Percentiles rank a stretch among this genome's conserved stretches.
phyloP scores from a whole-genome alignment of 192 early-diverging fungal species.

The Umbelopsis vinacea region DNA sequence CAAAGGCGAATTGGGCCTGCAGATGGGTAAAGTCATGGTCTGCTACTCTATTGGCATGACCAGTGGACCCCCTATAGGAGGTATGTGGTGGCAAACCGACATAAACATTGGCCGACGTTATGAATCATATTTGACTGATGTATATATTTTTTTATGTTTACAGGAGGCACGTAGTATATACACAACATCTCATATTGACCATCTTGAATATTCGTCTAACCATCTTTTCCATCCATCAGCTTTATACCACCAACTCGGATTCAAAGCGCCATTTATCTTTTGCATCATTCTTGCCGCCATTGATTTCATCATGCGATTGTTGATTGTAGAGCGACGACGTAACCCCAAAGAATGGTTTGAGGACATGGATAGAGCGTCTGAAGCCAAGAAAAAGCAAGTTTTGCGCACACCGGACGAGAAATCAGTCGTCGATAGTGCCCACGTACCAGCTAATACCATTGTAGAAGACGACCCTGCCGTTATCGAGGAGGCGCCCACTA shows the following conservation, averaged over 20 bases:
- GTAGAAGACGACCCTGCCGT: not conserved
- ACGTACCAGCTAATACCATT: not conserved
- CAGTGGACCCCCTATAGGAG: constrained; percentile 48
- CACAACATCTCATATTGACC: too few species aligned
- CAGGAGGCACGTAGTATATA: constrained; percentile 3
- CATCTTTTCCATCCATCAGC: constrained; percentile 22
- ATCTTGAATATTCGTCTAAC: not conserved
- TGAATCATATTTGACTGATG: too few species aligned
- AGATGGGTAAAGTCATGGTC: constrained; percentile 52
- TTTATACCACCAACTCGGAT: constrained; percentile 44
- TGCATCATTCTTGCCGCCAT: constrained; percentile 44
- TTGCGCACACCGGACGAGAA: constrained; percentile 19
- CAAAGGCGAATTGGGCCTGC: constrained; percentile 38
- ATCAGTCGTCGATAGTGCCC: not conserved
- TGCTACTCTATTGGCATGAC: constrained; percentile 49
- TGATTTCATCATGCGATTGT: constrained; percentile 44
- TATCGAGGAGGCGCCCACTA: not conserved
- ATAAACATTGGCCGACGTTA: not conserved
- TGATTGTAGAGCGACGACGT: constrained; percentile 46
- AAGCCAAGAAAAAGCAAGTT: not conserved
- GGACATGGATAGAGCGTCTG: constrained; percentile 23
- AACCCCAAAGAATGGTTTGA: constrained; percentile 41
- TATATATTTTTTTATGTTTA: not conserved
- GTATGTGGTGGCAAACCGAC: constrained; percentile 15
- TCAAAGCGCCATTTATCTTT: constrained; percentile 47